These are phyloP conservation scores for Parafenestella ontariensis DNA, from an alignment of 2,329 filamentous ascomycete genomes.

Conservation along the genomic window DNA sequence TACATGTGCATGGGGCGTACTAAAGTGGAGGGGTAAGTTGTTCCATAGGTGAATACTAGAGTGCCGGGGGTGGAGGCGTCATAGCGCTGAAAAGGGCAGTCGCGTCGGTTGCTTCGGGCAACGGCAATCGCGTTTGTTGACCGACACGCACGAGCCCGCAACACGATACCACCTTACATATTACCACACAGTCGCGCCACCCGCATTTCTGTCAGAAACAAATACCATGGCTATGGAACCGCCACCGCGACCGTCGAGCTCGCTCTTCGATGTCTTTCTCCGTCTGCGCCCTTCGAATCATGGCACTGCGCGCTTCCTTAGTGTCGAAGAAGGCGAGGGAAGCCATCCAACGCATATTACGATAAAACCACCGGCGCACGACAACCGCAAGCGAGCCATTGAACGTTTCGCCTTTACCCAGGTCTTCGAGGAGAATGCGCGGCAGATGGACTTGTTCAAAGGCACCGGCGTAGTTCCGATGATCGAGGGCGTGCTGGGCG, in stretches of 20 bases:
- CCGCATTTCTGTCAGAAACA: conserved; percentile 3
- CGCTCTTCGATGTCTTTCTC: conserved; percentile 90
- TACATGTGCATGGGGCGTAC: no score
- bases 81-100: neutral
- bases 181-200: conserved; percentile 5
- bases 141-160: conserved; percentile 7
- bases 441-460: conserved; percentile 86
- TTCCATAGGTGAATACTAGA: neutral
- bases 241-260: conserved; percentile 47
- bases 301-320: conserved; percentile 68
- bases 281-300: conserved; percentile 66
- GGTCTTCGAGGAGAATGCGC: conserved; percentile 87
- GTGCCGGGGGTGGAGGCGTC: neutral
- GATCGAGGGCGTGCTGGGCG: conserved; percentile 80
- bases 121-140: conserved; percentile 22
- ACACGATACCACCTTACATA: neutral
- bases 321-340: conserved; percentile 66
- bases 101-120: conserved; percentile 21
- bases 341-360: conserved; percentile 59
- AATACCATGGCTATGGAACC: conserved; percentile 44
- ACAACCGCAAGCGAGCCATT: conserved; percentile 82
- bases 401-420: conserved; percentile 95
- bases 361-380: conserved; percentile 72
- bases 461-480: conserved; percentile 77
- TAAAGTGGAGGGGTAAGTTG: neutral